Conservation (phyloP, 768 basidiomycete species). For the Brasilioporus rufonigricans region DNA sequence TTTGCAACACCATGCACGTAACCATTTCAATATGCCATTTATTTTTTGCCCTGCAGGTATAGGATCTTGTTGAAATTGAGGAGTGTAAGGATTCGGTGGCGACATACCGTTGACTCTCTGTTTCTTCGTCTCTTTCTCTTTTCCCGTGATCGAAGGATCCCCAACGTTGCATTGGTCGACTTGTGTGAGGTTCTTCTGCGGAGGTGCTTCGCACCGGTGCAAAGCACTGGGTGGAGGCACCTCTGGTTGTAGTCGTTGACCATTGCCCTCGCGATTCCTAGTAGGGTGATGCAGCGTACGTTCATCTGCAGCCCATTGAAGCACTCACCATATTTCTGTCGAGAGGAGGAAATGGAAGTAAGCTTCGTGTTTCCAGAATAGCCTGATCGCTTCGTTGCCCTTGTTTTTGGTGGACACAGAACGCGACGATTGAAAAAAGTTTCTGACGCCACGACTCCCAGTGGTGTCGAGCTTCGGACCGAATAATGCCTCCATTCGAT, state of each 20-base stretch:
- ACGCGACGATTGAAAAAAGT: not conserved
- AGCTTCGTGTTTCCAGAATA: not conserved
- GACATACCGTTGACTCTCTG: not conserved
- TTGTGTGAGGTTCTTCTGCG: not conserved
- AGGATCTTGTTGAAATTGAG: not conserved
- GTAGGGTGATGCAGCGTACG: not conserved
- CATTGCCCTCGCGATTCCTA: conserved; percentile 1
- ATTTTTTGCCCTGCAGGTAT: not conserved
- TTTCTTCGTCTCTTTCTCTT: not conserved
- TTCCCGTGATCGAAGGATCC: not conserved
- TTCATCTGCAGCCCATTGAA: no score
- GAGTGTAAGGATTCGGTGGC: not conserved
- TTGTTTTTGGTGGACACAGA: no score
- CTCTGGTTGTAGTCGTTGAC: no score
- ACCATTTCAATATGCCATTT: not conserved
- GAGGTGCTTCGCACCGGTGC: no score
- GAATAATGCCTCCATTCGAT: conserved; percentile 2
- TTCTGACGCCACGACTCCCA: not conserved
- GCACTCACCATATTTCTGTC: not conserved
- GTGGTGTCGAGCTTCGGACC: not conserved
- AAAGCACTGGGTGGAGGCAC: no score
- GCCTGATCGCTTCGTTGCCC: not conserved
- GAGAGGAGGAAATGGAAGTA: conserved; percentile 7
- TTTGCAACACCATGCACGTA: conserved; percentile 2
- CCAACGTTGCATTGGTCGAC: not conserved